Conservation (phyloP, 306 rosid species). For the cucumber (Cucumis sativus) region Cucumber_9930_V3 NC_026660.2:3885001-3885500, state of each 20-base stretch:
- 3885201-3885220: slow-evolving; percentile 27
- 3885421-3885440: neutral
- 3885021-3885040: slow-evolving; percentile 33
- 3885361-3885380: neutral
- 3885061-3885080: slow-evolving; percentile 12
- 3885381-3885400: neutral
- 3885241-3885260: slow-evolving; percentile 29
- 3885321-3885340: slow-evolving; percentile 28
- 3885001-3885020: slow-evolving; percentile 39
- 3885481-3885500: slow-evolving; percentile 11
- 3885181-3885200: slow-evolving; percentile 36
- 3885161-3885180: slow-evolving; percentile 30
- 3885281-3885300: slow-evolving; percentile 43
- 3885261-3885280: slow-evolving; percentile 55
- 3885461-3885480: neutral
- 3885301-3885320: slow-evolving; percentile 14
- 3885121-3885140: slow-evolving; percentile 27
- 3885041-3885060: slow-evolving; percentile 29
- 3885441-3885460: slow-evolving; percentile 6
- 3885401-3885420: slow-evolving; percentile 3
- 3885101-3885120: slow-evolving; percentile 51
- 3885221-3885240: slow-evolving; percentile 27
- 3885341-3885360: neutral
- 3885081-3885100: slow-evolving; percentile 54
- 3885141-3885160: slow-evolving; percentile 18